These are phyloP conservation scores for Elsinoe batatas DNA, from an alignment of 2,329 filamentous ascomycete genomes.

Conservation along the genomic window DNA sequence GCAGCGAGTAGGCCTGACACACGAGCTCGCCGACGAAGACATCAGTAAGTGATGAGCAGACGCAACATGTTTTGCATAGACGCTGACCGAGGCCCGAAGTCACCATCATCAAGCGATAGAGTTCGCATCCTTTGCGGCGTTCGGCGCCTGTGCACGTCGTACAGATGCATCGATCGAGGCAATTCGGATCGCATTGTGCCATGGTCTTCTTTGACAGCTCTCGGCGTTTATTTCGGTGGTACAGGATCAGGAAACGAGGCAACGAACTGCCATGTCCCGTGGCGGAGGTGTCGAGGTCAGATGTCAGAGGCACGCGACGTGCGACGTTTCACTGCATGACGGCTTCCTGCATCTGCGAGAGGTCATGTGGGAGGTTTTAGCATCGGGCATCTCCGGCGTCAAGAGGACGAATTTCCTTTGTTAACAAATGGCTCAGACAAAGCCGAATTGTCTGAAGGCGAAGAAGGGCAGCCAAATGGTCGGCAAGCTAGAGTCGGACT, in stretches of 20 bases:
- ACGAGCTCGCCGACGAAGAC: slow-evolving; percentile 93
- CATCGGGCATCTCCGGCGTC: slow-evolving; percentile 7
- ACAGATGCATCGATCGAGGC: background rate
- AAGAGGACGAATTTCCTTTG: background rate
- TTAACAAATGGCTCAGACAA: slow-evolving; percentile 3
- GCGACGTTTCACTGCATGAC: slow-evolving; percentile 3
- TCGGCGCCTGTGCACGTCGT: background rate
- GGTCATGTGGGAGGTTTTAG: slow-evolving; percentile 1
- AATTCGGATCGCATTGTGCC: too few species aligned
- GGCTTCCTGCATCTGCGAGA: background rate
- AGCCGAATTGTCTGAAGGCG: background rate
- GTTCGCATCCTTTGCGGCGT: background rate
- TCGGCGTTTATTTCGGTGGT: slow-evolving; percentile 2
- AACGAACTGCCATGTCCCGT: background rate
- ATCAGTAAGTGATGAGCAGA: slow-evolving; percentile 39
- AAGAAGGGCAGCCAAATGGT: background rate
- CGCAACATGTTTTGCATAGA: background rate
- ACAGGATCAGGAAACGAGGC: background rate
- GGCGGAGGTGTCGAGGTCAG: background rate
- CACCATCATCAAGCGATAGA: slow-evolving; percentile 15
- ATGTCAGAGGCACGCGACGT: slow-evolving; percentile 8
- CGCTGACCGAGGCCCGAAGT: slow-evolving; percentile 12
- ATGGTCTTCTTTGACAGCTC: background rate
- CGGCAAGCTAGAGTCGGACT: background rate
- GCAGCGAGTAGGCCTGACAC: slow-evolving; percentile 80